phyloP scores from a whole-genome alignment of 169 alveolate genomes.

The Plasmodium knowlesi region DNA sequence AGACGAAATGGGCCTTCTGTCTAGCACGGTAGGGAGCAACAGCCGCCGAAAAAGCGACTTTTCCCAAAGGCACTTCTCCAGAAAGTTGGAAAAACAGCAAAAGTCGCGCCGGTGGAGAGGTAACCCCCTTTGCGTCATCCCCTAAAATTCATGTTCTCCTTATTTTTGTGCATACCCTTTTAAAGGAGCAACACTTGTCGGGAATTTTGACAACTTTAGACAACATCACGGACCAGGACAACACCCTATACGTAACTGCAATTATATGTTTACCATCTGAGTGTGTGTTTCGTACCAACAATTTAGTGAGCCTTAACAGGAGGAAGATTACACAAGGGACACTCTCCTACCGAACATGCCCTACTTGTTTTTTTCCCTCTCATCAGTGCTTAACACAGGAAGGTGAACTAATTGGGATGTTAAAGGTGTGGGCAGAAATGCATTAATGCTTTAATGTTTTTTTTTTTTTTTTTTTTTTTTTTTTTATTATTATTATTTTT shows the following conservation, averaged over 20 bases:
- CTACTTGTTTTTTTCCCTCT: neutral
- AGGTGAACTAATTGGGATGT: constrained; percentile 20
- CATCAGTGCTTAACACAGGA: constrained; percentile 8
- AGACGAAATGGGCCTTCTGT: constrained; percentile 33
- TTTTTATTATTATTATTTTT: too few species aligned
- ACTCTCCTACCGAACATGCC: neutral
- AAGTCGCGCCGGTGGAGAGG: neutral
- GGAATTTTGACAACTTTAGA: constrained; percentile 9
- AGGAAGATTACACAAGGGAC: neutral
- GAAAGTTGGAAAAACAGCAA: neutral
- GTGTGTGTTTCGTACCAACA: neutral
- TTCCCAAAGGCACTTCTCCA: neutral
- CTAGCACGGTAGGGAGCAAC: constrained; percentile 21
- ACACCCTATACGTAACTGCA: constrained; percentile 31
- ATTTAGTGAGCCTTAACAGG: neutral
- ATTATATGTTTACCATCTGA: neutral
- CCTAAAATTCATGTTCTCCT: neutral
- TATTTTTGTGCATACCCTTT: neutral
- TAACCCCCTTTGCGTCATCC: neutral
- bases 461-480: neutral
- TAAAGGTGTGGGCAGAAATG: constrained; percentile 5
- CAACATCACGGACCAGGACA: constrained; percentile 12
- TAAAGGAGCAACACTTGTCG: constrained; percentile 36
- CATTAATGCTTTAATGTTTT: neutral
- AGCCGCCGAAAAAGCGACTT: neutral